A percentile compares a stretch with the other conserved stretches of the same genome.
Conservation (phyloP, 352 stramenopile species). For the Pythium pyrilobum region DNA sequence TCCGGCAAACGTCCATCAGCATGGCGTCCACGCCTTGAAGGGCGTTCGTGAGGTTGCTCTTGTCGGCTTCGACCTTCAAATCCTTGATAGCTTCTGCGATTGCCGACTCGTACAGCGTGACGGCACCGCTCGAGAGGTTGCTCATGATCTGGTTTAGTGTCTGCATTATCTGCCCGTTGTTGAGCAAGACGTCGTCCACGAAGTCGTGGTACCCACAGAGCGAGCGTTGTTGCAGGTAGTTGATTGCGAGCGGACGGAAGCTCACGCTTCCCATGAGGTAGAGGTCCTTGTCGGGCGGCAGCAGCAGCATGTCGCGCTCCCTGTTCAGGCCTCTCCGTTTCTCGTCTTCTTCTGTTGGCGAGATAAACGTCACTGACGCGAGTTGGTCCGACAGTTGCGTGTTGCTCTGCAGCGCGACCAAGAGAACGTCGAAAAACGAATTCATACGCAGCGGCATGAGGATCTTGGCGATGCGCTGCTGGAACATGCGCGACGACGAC, state of each 20-base stretch:
- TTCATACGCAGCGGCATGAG: conserved; percentile 29
- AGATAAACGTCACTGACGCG: conserved; percentile 39
- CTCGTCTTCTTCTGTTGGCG: conserved; percentile 41
- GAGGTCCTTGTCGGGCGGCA: conserved; percentile 29
- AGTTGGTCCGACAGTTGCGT: conserved; percentile 40
- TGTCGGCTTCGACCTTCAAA: conserved; percentile 26
- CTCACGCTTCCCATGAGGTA: conserved; percentile 21
- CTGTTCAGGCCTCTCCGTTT: conserved; percentile 23
- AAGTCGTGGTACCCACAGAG: conserved; percentile 54
- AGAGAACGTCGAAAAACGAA: conserved; percentile 38
- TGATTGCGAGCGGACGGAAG: conserved; percentile 30
- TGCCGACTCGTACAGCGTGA: conserved; percentile 40
- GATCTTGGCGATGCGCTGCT: conserved; percentile 34
- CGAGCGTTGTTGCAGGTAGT: conserved; percentile 34
- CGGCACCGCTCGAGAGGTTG: conserved; percentile 37
- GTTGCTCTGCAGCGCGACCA: conserved; percentile 30
- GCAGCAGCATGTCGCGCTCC: conserved; percentile 23
- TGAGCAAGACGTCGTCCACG: conserved; percentile 49
- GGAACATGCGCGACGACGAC: conserved; percentile 25
- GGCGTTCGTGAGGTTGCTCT: conserved; percentile 24
- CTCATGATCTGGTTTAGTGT: conserved; percentile 41
- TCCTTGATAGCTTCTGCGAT: conserved; percentile 30
- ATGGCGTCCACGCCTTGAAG: conserved; percentile 42
- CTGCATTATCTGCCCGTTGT: conserved; percentile 30
- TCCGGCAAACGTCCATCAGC: conserved; percentile 46